Conservation (phyloP, 2,329 filamentous ascomycete species). For the Verruconis gallopava region DNA sequence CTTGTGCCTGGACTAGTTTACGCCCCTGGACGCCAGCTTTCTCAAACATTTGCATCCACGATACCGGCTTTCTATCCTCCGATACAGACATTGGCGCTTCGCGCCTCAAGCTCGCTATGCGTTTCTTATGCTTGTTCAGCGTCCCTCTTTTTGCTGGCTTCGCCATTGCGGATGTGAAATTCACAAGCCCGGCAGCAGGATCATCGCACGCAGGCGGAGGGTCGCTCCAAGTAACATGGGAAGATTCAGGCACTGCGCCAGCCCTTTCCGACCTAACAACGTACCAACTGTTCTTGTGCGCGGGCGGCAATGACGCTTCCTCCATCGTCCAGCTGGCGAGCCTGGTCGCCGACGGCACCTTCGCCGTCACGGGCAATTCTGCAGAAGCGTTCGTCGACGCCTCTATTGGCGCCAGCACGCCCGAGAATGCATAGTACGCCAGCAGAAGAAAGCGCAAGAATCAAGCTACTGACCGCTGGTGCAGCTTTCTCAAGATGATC, state of each 20-base stretch:
- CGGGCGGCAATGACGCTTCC: slow-evolving; percentile 42
- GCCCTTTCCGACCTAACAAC: slow-evolving; percentile 35
- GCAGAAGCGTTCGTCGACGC: slow-evolving; percentile 33
- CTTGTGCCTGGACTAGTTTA: too few species aligned
- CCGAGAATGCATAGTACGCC: slow-evolving; percentile 44
- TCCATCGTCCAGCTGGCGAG: slow-evolving; percentile 25
- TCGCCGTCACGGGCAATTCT: slow-evolving; percentile 26
- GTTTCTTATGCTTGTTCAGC: too few species aligned
- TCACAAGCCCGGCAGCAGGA: slow-evolving; percentile 41
- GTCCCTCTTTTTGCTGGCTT: too few species aligned
- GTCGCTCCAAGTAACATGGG: slow-evolving; percentile 42
- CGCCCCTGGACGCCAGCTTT: too few species aligned
- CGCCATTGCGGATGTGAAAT: slow-evolving; percentile 39
- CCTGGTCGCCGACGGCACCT: slow-evolving; percentile 26
- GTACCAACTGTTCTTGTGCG: slow-evolving; percentile 48
- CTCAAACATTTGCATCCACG: too few species aligned
- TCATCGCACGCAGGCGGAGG: slow-evolving; percentile 36
- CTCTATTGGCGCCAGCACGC: slow-evolving; percentile 26
- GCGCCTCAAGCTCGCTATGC: too few species aligned
- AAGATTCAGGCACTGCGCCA: slow-evolving; percentile 40
- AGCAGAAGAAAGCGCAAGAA: too few species aligned
- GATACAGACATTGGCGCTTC: too few species aligned
- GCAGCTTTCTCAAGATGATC: slow-evolving; percentile 46
- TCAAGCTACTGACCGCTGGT: too few species aligned
- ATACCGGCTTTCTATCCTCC: too few species aligned